Conservation (phyloP, 495 filamentous ascomycete genomes). For the Aspergillus hancockii region DNA sequence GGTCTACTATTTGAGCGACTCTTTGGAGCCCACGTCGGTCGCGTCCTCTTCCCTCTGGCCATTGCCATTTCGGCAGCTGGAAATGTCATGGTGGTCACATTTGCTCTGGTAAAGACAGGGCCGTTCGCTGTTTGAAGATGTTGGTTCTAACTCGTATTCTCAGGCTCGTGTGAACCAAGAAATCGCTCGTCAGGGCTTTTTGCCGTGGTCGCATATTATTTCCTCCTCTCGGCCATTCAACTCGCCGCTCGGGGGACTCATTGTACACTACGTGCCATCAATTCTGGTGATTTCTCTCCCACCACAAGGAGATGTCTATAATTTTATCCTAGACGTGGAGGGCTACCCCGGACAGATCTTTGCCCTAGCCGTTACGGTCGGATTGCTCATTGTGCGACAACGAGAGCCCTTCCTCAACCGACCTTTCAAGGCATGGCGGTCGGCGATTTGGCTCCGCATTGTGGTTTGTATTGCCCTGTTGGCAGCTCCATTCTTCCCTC, state of each 20-base stretch:
- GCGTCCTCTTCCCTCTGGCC: slow-evolving; percentile 58
- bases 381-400: slow-evolving; percentile 62
- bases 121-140: not conserved
- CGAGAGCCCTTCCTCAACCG: slow-evolving; percentile 60
- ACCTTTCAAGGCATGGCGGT: slow-evolving; percentile 69
- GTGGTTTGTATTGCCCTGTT: slow-evolving; percentile 35
- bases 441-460: slow-evolving; percentile 43
- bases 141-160: not conserved
- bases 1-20: slow-evolving; percentile 68
- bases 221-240: slow-evolving; percentile 68
- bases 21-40: slow-evolving; percentile 61
- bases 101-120: slow-evolving; percentile 50
- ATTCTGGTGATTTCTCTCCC: slow-evolving; percentile 65
- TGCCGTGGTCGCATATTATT: slow-evolving; percentile 63
- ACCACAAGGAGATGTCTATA: slow-evolving; percentile 66
- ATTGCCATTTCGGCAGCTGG: slow-evolving; percentile 69
- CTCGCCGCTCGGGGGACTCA: slow-evolving; percentile 64
- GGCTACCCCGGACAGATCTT: slow-evolving; percentile 68
- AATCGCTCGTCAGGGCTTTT: slow-evolving; percentile 66
- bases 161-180: slow-evolving; percentile 72
- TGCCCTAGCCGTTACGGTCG: slow-evolving; percentile 57
- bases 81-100: slow-evolving; percentile 79
- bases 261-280: slow-evolving; percentile 69
- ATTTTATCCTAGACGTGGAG: slow-evolving; percentile 73
- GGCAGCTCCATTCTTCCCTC: slow-evolving; percentile 44